Conservation (phyloP, 805 yeast species). For the Myxozyma lipomycoides region DNA sequence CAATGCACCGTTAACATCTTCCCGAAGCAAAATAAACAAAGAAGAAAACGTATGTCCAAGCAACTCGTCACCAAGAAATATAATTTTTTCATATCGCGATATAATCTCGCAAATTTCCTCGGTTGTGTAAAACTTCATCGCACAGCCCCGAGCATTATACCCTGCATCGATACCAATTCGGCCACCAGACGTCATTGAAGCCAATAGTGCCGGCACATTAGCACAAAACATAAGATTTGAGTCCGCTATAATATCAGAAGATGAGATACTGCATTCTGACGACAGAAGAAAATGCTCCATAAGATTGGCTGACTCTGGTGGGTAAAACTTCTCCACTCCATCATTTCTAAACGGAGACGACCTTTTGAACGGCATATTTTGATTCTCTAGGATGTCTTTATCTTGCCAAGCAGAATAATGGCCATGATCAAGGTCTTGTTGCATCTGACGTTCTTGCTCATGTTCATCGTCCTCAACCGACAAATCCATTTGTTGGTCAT, state of each 20-base stretch:
- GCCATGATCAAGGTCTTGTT: too few species aligned
- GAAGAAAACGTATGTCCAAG: conserved; percentile 11
- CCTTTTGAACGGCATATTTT: too few species aligned
- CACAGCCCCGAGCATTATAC: conserved; percentile 14
- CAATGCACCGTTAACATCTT: conserved; percentile 17
- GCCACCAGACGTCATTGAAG: conserved; percentile 18
- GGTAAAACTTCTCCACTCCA: neutral
- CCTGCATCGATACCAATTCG: conserved; percentile 23
- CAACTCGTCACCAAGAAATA: conserved; percentile 22
- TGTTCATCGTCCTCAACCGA: too few species aligned
- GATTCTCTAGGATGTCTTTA: too few species aligned
- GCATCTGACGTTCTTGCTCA: too few species aligned
- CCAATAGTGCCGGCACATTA: conserved; percentile 6
- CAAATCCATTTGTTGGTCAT: too few species aligned
- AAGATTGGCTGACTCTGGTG: neutral
- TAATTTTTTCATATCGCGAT: conserved; percentile 7
- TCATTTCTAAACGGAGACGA: neutral
- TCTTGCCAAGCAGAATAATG: too few species aligned
- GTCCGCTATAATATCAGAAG: neutral
- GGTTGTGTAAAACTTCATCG: conserved; percentile 18
- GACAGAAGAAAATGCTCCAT: neutral
- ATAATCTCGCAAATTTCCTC: conserved; percentile 11
- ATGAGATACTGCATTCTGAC: neutral
- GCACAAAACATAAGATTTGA: neutral
- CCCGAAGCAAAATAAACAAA: conserved; percentile 12